These are phyloP conservation scores for Aspergillus coremiiformis DNA, from an alignment of 495 filamentous ascomycete species.

Conservation along the genomic window DNA sequence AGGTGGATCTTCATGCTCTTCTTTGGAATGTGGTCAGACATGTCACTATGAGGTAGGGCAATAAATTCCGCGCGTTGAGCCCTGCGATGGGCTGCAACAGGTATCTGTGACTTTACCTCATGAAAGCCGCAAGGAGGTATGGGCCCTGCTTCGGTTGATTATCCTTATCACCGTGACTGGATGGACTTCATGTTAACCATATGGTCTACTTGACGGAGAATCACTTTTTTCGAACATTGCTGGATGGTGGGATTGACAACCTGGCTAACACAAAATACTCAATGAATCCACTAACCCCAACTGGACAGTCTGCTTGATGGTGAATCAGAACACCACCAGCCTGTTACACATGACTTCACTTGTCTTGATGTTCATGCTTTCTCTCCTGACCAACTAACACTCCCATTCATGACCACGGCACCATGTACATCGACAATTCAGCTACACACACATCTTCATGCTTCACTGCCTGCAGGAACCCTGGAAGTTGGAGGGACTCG, in stretches of 20 bases:
- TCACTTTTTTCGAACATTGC: constrained; percentile 43
- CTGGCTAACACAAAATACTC: constrained; percentile 28
- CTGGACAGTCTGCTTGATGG: constrained; percentile 39
- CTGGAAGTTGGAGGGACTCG: constrained; percentile 36
- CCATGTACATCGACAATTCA: constrained; percentile 31
- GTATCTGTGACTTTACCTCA: constrained; percentile 15
- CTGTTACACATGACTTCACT: constrained; percentile 37
- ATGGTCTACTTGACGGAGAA: constrained; percentile 42
- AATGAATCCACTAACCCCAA: constrained; percentile 40
- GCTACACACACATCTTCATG: constrained; percentile 40
- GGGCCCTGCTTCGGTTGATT: constrained; percentile 25
- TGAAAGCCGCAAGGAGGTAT: constrained; percentile 10
- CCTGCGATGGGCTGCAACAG: not conserved
- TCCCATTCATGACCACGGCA: constrained; percentile 35
- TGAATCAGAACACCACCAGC: constrained; percentile 28
- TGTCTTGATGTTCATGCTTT: constrained; percentile 40
- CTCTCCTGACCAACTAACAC: constrained; percentile 38
- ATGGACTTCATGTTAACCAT: constrained; percentile 28
- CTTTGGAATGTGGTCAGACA: not conserved
- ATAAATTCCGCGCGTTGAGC: not conserved
- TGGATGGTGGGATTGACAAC: constrained; percentile 37
- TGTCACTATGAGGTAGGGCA: not conserved
- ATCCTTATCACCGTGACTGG: constrained; percentile 6
- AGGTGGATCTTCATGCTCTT: not conserved
- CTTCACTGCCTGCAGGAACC: constrained; percentile 36